phyloP scores from a whole-genome alignment of 306 rosid species.

The Gastrolobium bilobum region DNA sequence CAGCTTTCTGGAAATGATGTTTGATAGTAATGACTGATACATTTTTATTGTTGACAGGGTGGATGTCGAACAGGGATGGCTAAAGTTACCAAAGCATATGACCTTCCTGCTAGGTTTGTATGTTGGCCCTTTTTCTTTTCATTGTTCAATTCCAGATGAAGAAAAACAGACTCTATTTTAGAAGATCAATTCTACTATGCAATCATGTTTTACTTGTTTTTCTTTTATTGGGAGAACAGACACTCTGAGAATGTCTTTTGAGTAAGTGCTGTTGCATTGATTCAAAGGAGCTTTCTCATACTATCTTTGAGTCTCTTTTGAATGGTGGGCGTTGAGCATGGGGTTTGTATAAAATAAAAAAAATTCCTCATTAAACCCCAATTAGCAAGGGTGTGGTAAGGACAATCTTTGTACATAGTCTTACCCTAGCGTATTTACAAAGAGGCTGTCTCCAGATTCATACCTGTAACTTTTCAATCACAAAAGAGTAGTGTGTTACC shows the following conservation, averaged over 20 bases:
- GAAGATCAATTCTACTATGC: conserved; percentile 29
- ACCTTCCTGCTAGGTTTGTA: conserved; percentile 97
- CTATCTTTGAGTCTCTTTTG: conserved; percentile 22
- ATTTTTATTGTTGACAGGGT: conserved; percentile 65
- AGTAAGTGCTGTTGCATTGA: conserved; percentile 26
- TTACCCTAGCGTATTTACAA: too few species aligned
- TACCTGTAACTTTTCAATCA: too few species aligned
- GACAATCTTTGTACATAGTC: too few species aligned
- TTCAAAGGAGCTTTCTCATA: conserved; percentile 28
- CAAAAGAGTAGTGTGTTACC: too few species aligned
- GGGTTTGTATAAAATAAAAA: background rate
- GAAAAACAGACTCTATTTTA: conserved; percentile 12
- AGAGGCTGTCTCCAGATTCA: too few species aligned
- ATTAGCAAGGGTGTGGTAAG: too few species aligned
- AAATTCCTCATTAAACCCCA: too few species aligned
- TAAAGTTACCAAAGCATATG: conserved; percentile 80
- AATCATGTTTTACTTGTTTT: conserved; percentile 10
- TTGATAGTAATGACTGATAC: conserved; percentile 37
- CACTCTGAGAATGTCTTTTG: conserved; percentile 11
- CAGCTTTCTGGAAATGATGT: conserved; percentile 11
- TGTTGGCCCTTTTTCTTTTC: conserved; percentile 25
- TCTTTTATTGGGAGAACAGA: conserved; percentile 26
- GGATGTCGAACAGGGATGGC: conserved; percentile 96
- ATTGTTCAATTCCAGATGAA: conserved; percentile 21
- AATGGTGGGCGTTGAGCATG: conserved; percentile 3